Conservation (phyloP, 768 basidiomycete genomes). For the Trametes elegans region DNA sequence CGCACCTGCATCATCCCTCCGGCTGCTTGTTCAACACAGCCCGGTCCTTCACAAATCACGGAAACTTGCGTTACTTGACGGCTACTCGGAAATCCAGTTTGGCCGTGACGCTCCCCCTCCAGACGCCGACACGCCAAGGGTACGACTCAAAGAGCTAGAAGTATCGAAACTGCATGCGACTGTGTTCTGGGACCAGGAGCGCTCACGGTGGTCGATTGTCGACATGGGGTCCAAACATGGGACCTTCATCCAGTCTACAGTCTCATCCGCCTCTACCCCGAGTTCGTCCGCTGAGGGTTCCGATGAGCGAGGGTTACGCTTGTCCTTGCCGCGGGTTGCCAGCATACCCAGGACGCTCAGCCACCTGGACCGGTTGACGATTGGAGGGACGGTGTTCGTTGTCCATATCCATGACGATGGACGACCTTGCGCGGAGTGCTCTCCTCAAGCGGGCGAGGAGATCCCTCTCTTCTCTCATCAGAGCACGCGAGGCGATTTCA, state of each 20-base stretch:
- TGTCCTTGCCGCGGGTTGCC: conserved; percentile 64
- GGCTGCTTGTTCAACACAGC: conserved; percentile 38
- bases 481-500: conserved; percentile 11
- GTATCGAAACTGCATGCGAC: conserved; percentile 82
- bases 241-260: conserved; percentile 57
- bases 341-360: conserved; percentile 63
- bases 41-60: conserved; percentile 49
- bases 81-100: conserved; percentile 64
- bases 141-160: conserved; percentile 81
- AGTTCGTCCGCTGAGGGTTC: neutral
- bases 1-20: conserved; percentile 27
- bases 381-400: conserved; percentile 70
- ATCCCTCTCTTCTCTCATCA: conserved; percentile 56
- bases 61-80: conserved; percentile 60
- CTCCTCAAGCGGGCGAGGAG: conserved; percentile 47
- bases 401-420: conserved; percentile 66
- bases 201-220: conserved; percentile 67
- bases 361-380: conserved; percentile 62
- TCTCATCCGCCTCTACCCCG: neutral
- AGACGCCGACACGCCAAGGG: conserved; percentile 53
- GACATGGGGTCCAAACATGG: conserved; percentile 89
- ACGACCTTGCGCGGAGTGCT: conserved; percentile 63
- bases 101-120: conserved; percentile 63
- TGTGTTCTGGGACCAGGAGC: conserved; percentile 61
- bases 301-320: conserved; percentile 38